These are phyloP conservation scores for Sutorius eximius DNA, from an alignment of 1,284 basidiomycete species.

Conservation along the genomic window DNA sequence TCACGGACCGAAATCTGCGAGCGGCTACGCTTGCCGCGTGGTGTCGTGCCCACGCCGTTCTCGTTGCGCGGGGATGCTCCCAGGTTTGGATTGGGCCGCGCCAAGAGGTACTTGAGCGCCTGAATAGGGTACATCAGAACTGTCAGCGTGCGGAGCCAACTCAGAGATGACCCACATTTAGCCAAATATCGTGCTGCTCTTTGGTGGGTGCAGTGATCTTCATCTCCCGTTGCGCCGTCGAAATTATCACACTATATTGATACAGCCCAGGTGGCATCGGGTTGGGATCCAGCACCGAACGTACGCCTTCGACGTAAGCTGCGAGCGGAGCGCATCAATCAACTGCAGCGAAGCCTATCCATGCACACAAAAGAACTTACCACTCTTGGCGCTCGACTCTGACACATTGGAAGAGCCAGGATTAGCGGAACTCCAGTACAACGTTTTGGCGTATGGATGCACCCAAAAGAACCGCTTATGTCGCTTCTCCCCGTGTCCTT, in stretches of 20 bases:
- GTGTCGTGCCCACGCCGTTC: conserved; percentile 54
- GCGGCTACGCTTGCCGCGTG: conserved; percentile 71
- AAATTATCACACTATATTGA: conserved; percentile 90
- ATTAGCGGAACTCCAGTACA: conserved; percentile 97
- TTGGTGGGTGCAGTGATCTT: conserved; percentile 94
- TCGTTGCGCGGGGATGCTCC: conserved; percentile 42
- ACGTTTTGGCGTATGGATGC: conserved; percentile 96
- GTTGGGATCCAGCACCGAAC: conserved; percentile 89
- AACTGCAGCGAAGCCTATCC: conserved; percentile 9
- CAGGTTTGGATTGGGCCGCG: conserved; percentile 57
- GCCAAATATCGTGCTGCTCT: conserved; percentile 96
- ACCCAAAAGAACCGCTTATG: conserved; percentile 99
- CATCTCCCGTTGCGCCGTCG: conserved; percentile 93
- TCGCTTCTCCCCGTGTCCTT: conserved; percentile 86
- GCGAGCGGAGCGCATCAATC: conserved; percentile 15
- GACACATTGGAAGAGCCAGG: conserved; percentile 85
- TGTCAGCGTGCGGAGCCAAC: conserved; percentile 1
- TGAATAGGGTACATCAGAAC: conserved; percentile 34
- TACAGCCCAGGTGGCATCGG: conserved; percentile 91
- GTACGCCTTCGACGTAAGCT: conserved; percentile 96
- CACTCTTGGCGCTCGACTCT: conserved; percentile 95
- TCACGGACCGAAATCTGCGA: conserved; percentile 72
- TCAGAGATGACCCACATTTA: conserved; percentile 58
- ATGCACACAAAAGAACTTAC: conserved; percentile 51
- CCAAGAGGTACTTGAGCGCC: conserved; percentile 83